Percentiles rank a stretch among this genome's conserved stretches.
These are phyloP conservation scores for Blastobotrys muscicola DNA, from an alignment of 805 yeast species.

Conservation along the genomic window DNA sequence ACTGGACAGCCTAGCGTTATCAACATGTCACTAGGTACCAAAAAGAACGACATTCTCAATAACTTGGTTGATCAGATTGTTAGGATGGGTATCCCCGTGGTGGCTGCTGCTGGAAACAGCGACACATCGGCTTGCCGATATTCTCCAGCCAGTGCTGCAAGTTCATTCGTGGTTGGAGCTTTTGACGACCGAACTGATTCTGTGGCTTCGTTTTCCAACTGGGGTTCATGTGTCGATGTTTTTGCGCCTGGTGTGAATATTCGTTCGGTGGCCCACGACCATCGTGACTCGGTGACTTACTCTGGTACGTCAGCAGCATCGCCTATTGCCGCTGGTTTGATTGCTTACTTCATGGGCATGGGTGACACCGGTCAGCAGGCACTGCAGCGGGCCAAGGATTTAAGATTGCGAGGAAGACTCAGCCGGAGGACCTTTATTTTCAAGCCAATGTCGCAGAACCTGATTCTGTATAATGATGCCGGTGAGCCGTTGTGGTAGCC, in stretches of 20 bases:
- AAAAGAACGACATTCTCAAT: conserved; percentile 18
- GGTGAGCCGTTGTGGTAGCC: conserved; percentile 21
- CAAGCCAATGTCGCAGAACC: conserved; percentile 20
- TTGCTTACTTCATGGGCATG: conserved; percentile 55
- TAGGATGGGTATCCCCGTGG: conserved; percentile 21
- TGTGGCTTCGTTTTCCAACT: conserved; percentile 75
- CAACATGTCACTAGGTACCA: conserved; percentile 23
- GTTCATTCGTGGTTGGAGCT: conserved; percentile 80
- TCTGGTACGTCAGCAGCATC: conserved; percentile 93
- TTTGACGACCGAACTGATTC: conserved; percentile 64
- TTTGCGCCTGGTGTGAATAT: conserved; percentile 84
- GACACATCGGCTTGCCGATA: conserved; percentile 67
- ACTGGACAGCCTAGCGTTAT: conserved; percentile 13
- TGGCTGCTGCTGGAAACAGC: conserved; percentile 52
- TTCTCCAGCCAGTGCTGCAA: conserved; percentile 76
- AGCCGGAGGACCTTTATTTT: conserved; percentile 14
- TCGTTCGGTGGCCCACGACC: conserved; percentile 36
- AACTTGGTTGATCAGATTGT: conserved; percentile 20
- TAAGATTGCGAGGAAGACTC: conserved; percentile 9
- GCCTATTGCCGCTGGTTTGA: conserved; percentile 85
- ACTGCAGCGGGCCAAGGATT: conserved; percentile 14
- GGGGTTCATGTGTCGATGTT: conserved; percentile 86
- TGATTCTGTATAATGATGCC: conserved; percentile 18
- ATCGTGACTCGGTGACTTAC: conserved; percentile 9
- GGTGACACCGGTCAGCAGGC: conserved; percentile 17